Conservation (phyloP, 768 basidiomycete species). For the Cyclocybe aegerita region DNA sequence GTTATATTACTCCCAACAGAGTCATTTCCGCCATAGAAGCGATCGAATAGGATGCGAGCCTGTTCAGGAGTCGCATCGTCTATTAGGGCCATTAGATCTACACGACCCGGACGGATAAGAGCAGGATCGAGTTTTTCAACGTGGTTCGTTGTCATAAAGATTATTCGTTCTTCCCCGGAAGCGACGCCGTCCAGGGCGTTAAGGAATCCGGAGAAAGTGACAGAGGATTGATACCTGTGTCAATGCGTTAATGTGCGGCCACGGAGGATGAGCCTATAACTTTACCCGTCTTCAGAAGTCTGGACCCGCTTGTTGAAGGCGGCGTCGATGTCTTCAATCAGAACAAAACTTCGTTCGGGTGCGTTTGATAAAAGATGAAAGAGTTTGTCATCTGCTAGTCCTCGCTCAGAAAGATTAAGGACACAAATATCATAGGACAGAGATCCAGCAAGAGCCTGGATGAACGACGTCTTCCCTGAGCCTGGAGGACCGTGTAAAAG, state of each 20-base stretch:
- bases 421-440: constrained; percentile 95
- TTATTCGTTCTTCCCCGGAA: constrained; percentile 95
- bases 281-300: constrained; percentile 89
- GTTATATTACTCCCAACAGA: constrained; percentile 25
- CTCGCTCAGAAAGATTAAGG: constrained; percentile 93
- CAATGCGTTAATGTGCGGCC: background rate
- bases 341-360: constrained; percentile 89
- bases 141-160: constrained; percentile 99
- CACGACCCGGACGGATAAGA: constrained; percentile 92
- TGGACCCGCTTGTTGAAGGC: constrained; percentile 94
- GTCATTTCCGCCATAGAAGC: constrained; percentile 72
- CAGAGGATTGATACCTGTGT: constrained; percentile 84
- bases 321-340: constrained; percentile 97
- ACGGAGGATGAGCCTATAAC: constrained; percentile 4
- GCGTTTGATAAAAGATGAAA: constrained; percentile 91
- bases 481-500: constrained; percentile 95
- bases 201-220: constrained; percentile 96
- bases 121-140: constrained; percentile 87
- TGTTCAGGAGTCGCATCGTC: constrained; percentile 87
- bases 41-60: constrained; percentile 72
- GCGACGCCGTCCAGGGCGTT: constrained; percentile 98
- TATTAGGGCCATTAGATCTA: constrained; percentile 81
- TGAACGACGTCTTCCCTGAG: constrained; percentile 98
- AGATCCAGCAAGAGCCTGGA: constrained; percentile 92
- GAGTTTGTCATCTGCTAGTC: constrained; percentile 94